Base-by-base conservation (phyloP, 257 asterid species). In the Marsdenia floribunda region DNA sequence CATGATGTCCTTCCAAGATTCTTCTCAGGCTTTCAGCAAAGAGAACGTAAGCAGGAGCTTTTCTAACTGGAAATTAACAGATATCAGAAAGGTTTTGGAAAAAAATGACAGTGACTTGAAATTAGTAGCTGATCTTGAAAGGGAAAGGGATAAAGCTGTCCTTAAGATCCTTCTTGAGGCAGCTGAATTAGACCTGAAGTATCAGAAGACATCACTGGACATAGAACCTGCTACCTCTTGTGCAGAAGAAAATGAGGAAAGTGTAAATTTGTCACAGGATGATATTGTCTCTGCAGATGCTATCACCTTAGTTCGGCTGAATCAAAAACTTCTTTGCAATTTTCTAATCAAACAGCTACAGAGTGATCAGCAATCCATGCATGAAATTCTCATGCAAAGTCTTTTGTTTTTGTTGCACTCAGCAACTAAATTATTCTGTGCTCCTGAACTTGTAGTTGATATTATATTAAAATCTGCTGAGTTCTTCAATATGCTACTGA, bases 121-220 rank as follows among this genome's bases (percentile, higher is more conserved):
- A 86, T 80, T 85, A 70, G 82, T 90, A 70, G 92, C 90, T 68
- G 90, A 90, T 84, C 86, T 90, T 84, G 99, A 92, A 83, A 89
- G 92, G 84, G 90, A 82, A 83, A 88, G 99, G 84, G 99, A 94
- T 80, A 88, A 90, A 88, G 84, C 85, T 86, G 98, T 94, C 81
- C 96, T 94, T 75, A 96, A 90, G 76, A 87, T 92, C 77, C 85
- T 94, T 77, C 90, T 94, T 73, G 98, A 92, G 89, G 99, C 98
- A 76, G 97, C 97, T 33, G 88, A 86, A 71, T 87, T 90, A 73
- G 96, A 94, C 68, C 89, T 84, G 79, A 86, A 87, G 78, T 85
- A 84, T 82, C 81, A 75, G 68, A 78, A 81, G 77, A 79, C 70
- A 78, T 80, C 83, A 70, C 50, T 60, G 15, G 85, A 81, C 68